A percentile compares a stretch with the other conserved stretches of the same genome.
phyloP scores from a whole-genome alignment of 2,329 filamentous ascomycete genomes.

The Colletotrichum lupini region DNA sequence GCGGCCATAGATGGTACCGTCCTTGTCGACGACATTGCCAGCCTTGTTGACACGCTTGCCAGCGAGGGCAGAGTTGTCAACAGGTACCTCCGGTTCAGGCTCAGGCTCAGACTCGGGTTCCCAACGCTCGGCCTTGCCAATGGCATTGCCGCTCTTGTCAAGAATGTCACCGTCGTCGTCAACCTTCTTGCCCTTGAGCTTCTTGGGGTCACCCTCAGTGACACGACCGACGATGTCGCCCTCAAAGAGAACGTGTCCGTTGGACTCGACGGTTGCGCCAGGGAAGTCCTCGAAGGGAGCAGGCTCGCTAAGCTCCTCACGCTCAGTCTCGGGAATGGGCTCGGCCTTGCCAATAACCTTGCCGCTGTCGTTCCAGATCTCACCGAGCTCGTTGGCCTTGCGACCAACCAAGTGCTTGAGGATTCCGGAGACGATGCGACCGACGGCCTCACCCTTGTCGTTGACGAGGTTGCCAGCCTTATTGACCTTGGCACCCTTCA shows the following conservation, averaged over 20 bases:
- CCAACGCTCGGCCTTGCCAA: constrained; percentile 76
- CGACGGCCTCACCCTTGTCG: constrained; percentile 64
- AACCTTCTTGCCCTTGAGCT: constrained; percentile 72
- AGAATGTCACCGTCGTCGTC: constrained; percentile 77
- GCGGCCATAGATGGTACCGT: constrained; percentile 69
- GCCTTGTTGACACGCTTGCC: constrained; percentile 80
- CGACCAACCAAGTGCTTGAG: constrained; percentile 72
- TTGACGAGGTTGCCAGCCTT: constrained; percentile 69
- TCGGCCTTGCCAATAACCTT: constrained; percentile 76
- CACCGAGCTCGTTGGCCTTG: constrained; percentile 72
- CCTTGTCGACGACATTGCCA: constrained; percentile 68
- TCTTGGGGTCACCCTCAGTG: constrained; percentile 72
- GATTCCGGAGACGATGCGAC: constrained; percentile 72
- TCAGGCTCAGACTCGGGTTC: constrained; percentile 64
- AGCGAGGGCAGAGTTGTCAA: constrained; percentile 70
- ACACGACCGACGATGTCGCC: constrained; percentile 69
- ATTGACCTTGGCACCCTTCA: constrained; percentile 68
- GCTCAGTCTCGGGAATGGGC: constrained; percentile 67
- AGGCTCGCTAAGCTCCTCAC: constrained; percentile 57
- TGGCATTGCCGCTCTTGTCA: constrained; percentile 73
- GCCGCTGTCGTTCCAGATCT: constrained; percentile 78
- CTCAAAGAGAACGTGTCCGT: constrained; percentile 64
- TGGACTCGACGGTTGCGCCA: constrained; percentile 61
- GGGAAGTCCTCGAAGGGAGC: constrained; percentile 70
- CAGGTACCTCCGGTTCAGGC: constrained; percentile 54